Evolutionary conservation across 805 yeast species (phyloP), one percentile per base, ranked within the genome.

Genomic region (Ogataea degrootiae): DNA sequence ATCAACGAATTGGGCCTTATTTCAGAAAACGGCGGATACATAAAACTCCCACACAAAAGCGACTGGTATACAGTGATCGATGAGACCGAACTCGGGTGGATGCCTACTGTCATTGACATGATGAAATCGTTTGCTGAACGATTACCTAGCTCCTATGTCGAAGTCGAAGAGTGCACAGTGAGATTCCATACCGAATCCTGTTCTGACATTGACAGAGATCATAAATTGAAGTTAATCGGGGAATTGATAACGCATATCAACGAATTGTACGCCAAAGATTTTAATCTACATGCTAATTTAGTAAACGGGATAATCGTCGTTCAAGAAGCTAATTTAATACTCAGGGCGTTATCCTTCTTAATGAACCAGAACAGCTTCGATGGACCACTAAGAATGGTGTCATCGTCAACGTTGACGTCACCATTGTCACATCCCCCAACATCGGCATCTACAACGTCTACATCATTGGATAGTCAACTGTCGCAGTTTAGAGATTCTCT

Each of bases 21-120:
- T 52, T 96, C 97, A 1, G 98, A 91, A 65, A 83, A 85, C 60
- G 98, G 98, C 35, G 95, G 89, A 0, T 88, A 77, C 58, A 74
- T 92, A 34, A 82, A 77, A 61, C 58, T 80, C 17, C 75, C 76
- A 15, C 74, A 77, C 19, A 54, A 70, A 26, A 65, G 71, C 15
- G 66, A 71, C 12, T 88, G 96, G 96, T 66, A 76, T 42, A 74
- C 85, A 2, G 71, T 85, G 21, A 79, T 80, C 31, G 77, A 79
- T 48, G 79, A 79, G 50, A 77, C 72, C 31, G 70, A 73, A 45
- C 66, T 75, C 53, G 69, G 69, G 17, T 85, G 92, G 90, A 74
- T 82, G 63, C 73, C 75, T 3, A 74, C 78, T 35, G 80, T 85
- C 8, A 62, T 70, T 29, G 75, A 76, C 34, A 70, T 85, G 39